Conservation (phyloP, 352 stramenopile species). For the Phytophthora megakarya region DNA sequence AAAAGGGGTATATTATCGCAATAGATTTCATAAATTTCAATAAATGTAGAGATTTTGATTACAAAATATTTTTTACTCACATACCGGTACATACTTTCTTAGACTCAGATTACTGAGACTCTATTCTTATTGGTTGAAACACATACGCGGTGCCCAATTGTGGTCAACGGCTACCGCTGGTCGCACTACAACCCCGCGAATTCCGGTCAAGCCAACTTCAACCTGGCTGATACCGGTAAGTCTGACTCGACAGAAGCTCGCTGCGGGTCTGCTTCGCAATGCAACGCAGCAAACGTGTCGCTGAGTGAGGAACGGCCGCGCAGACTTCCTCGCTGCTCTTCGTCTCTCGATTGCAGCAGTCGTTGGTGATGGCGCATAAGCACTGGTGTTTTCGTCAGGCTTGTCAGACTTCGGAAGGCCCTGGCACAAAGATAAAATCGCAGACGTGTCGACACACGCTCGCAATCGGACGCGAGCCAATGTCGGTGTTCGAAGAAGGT, state of each 20-base stretch:
- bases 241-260: slow-evolving; percentile 36
- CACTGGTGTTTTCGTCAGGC: slow-evolving; percentile 10
- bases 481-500: slow-evolving; percentile 9
- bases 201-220: slow-evolving; percentile 20
- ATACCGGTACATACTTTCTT: too few species aligned
- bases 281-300: slow-evolving; percentile 13
- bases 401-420: background rate
- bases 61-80: too few species aligned
- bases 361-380: background rate
- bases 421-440: slow-evolving; percentile 26
- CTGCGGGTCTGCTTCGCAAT: slow-evolving; percentile 2
- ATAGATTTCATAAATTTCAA: too few species aligned
- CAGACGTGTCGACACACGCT: slow-evolving; percentile 6
- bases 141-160: background rate
- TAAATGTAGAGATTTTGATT: too few species aligned
- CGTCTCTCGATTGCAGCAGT: slow-evolving; percentile 1
- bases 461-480: slow-evolving; percentile 21
- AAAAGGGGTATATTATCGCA: too few species aligned
- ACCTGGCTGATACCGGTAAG: background rate
- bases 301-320: background rate
- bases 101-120: background rate
- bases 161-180: background rate
- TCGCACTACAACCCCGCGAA: background rate
- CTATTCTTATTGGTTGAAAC: background rate
- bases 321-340: slow-evolving; percentile 16